These are phyloP conservation scores for Davidsoniella neocaledoniae DNA, from an alignment of 2,329 filamentous ascomycete genomes.

Conservation along the genomic window DNA sequence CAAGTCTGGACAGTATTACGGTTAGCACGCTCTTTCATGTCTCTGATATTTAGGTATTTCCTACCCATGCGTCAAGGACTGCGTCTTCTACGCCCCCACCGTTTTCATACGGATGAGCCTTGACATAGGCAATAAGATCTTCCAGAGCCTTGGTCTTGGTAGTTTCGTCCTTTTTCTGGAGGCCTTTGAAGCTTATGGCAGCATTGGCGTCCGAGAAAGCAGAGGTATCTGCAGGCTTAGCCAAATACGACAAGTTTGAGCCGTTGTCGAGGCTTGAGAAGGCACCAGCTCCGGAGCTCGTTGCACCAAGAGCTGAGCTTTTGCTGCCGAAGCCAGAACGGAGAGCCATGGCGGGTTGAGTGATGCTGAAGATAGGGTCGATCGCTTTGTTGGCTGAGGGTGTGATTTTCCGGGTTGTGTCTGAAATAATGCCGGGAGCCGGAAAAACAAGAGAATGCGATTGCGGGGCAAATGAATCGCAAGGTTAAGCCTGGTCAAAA, in stretches of 20 bases:
- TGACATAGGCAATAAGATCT: slow-evolving; percentile 54
- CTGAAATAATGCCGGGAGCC: background rate
- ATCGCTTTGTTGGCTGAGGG: too few relatives aligned
- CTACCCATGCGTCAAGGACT: slow-evolving; percentile 76
- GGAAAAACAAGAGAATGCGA: background rate
- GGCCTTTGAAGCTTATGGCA: slow-evolving; percentile 80
- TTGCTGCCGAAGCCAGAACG: slow-evolving; percentile 7
- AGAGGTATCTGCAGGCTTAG: slow-evolving; percentile 68
- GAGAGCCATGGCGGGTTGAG: background rate
- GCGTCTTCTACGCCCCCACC: slow-evolving; percentile 57
- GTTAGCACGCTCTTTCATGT: background rate
- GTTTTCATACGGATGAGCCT: slow-evolving; percentile 33
- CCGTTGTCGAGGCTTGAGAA: slow-evolving; percentile 1
- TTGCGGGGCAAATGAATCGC: background rate
- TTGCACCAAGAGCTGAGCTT: slow-evolving; percentile 1
- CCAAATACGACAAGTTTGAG: slow-evolving; percentile 58
- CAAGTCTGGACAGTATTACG: slow-evolving; percentile 39
- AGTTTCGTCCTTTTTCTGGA: slow-evolving; percentile 80
- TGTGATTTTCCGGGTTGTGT: background rate
- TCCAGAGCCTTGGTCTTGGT: slow-evolving; percentile 86
- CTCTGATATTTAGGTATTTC: slow-evolving; percentile 10
- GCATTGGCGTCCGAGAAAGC: slow-evolving; percentile 63
- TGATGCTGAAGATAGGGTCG: background rate
- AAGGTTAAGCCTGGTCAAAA: too few relatives aligned
- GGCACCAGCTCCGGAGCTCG: background rate